Base-by-base conservation (phyloP, 352 stramenopile genomes). In the Pythium dissotocum region DNA sequence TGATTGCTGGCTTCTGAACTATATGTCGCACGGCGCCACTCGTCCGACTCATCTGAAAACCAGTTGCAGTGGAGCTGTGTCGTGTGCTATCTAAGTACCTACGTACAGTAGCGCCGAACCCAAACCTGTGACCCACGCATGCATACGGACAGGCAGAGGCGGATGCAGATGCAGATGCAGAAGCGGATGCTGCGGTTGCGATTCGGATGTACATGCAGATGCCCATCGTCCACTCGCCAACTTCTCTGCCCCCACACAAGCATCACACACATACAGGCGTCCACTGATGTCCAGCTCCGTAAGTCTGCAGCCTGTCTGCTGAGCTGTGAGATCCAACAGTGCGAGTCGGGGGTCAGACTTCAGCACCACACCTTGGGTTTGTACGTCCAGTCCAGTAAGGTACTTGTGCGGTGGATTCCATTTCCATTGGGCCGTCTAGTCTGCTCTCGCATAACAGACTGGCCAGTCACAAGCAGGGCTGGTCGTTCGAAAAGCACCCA, bases 341-440 rank as follows among this genome's bases (percentile, higher is more conserved):
- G 44, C 26, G 44, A 52, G 14, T 30, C n/a, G 16, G 44, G 44
- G 44, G 44, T 28, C 44, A 16, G 26, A 18, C 44, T 52, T 52
- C 44, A 52, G 30, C 44, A 52, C 44, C 44, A 30, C 44, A 16
- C 26, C 26, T 52, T 52, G 38, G 4, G 38, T 24, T 24, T 24
- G 21, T 24, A 24, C 21, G 21, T 24, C 21, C 21, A 24, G 21
- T 24, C 21, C 21, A 24, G 21, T 30, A 30, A 30, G 28, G 28
- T 30, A 1, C 28, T 49, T 21, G 40, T 18, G 9, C 44, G 13
- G 44, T 44, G 9, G 9, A 16, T 28, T 52, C 18, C 44, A 48
- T 62, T 68, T 62, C 62, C 62, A 68, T 68, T 68, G 62, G 62
- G 14, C 53, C 24, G 49, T 35, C 63, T 36, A 35, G 56, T 69